A percentile compares a stretch with the other conserved stretches of the same genome.
phyloP scores from a whole-genome alignment of 2,329 filamentous ascomycete species.

The Monascus ruber region DNA sequence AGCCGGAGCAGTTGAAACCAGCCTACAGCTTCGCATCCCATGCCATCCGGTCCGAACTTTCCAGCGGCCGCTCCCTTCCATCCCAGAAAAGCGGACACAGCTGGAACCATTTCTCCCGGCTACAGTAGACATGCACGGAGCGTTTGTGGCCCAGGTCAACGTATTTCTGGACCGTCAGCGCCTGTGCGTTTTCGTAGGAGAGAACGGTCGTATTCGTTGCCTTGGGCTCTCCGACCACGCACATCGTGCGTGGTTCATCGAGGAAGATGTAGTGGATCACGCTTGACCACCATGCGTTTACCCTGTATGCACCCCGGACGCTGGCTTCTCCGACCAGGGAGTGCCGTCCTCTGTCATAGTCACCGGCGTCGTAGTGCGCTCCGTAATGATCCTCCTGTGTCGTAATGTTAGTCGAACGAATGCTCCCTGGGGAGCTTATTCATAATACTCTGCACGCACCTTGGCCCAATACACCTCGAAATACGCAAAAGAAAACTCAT shows the following conservation, averaged over 20 bases:
- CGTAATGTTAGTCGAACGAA: not conserved
- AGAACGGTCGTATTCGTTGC: constrained; percentile 58
- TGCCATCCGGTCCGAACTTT: constrained; percentile 34
- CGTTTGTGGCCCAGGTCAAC: constrained; percentile 63
- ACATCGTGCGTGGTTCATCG: constrained; percentile 45
- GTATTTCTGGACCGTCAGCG: constrained; percentile 60
- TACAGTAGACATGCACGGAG: constrained; percentile 54
- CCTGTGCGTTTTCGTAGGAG: constrained; percentile 63
- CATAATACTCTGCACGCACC: too few relatives aligned
- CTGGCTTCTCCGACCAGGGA: constrained; percentile 47
- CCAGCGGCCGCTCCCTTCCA: constrained; percentile 33
- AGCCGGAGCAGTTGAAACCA: too few relatives aligned
- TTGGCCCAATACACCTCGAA: constrained; percentile 6
- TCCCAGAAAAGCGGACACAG: constrained; percentile 41
- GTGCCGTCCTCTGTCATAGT: constrained; percentile 50
- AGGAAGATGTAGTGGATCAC: constrained; percentile 50
- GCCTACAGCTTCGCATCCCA: constrained; percentile 39
- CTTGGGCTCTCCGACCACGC: constrained; percentile 55
- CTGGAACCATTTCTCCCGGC: constrained; percentile 57
- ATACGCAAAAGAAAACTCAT: constrained; percentile 3
- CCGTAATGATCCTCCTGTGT: constrained; percentile 50
- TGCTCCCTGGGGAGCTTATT: too few relatives aligned
- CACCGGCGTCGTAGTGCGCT: constrained; percentile 44
- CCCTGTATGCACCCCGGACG: constrained; percentile 45
- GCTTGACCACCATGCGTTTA: constrained; percentile 47